Evolutionary conservation across 1,139 yeast species (phyloP).

Genomic region (Kodamaea arcana): DNA sequence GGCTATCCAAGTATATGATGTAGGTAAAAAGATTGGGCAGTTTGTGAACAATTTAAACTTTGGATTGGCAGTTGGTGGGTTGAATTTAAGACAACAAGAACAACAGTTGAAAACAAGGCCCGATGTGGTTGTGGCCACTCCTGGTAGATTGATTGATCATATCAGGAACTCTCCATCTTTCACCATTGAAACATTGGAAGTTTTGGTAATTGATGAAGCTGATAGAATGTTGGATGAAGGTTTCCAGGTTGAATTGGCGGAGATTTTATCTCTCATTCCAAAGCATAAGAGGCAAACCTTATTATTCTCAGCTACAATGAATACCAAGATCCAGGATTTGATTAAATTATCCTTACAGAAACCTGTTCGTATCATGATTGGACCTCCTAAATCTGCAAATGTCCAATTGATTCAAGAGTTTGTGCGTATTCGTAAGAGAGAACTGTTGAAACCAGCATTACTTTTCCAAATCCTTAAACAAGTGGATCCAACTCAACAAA

Average conservation of each 20-base stretch:
- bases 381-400: conserved; percentile 94
- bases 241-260: conserved; percentile 90
- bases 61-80: conserved; percentile 97
- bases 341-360: conserved; percentile 81
- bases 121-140: conserved; percentile 94
- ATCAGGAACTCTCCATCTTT: conserved; percentile 92
- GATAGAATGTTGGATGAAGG: conserved; percentile 99
- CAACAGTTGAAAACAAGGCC: conserved; percentile 89
- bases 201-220: conserved; percentile 93
- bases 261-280: conserved; percentile 82
- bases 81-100: conserved; percentile 91
- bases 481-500: conserved; percentile 56
- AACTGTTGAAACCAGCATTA: conserved; percentile 75
- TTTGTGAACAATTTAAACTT: conserved; percentile 72
- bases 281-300: conserved; percentile 83
- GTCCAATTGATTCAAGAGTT: conserved; percentile 85
- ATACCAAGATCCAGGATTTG: conserved; percentile 81
- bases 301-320: conserved; percentile 97
- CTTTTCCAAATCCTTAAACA: conserved; percentile 66
- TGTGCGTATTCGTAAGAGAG: conserved; percentile 89
- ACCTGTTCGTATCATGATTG: conserved; percentile 93
- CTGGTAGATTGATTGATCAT: conserved; percentile 96
- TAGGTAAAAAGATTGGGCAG: conserved; percentile 78
- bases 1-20: conserved; percentile 94
- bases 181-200: conserved; percentile 85